phyloP scores from a whole-genome alignment of 495 filamentous ascomycete genomes.

The Xylaria curta region DNA sequence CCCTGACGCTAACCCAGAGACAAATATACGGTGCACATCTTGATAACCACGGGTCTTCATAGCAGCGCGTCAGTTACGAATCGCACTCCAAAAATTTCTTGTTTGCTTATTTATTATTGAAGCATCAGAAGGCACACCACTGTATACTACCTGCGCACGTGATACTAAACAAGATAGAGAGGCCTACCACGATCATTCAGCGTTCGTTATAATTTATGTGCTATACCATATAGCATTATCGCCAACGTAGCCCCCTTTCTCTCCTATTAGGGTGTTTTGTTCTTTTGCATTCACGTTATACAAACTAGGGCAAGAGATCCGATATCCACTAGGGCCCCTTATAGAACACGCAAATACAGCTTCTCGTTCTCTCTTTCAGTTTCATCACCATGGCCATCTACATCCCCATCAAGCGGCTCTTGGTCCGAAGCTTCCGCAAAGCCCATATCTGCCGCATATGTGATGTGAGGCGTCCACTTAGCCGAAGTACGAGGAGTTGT shows the following conservation, averaged over 20 bases:
- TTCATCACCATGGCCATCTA: slow-evolving; percentile 3
- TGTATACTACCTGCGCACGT: not conserved
- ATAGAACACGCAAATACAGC: slow-evolving; percentile 5
- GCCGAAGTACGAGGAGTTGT: slow-evolving; percentile 71
- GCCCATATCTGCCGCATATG: slow-evolving; percentile 68
- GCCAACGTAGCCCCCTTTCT: not conserved
- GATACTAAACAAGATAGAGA: not conserved
- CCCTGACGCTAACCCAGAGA: not conserved
- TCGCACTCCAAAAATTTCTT: not conserved
- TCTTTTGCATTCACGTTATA: not conserved
- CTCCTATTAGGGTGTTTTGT: not conserved
- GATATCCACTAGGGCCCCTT: not conserved
- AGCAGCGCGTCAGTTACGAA: not conserved
- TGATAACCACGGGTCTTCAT: not conserved
- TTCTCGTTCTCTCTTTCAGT: not conserved
- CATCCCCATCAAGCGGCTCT: not conserved
- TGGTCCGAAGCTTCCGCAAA: slow-evolving; percentile 19
- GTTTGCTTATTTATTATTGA: not conserved
- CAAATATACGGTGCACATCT: not conserved
- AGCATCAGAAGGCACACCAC: not conserved
- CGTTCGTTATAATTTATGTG: not conserved
- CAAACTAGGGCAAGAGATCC: not conserved
- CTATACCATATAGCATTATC: not conserved
- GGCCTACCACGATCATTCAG: not conserved
- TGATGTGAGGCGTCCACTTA: slow-evolving; percentile 74